phyloP scores from a whole-genome alignment of 176 grass and related monocot genomes.

The Carex cristatella region DNA sequence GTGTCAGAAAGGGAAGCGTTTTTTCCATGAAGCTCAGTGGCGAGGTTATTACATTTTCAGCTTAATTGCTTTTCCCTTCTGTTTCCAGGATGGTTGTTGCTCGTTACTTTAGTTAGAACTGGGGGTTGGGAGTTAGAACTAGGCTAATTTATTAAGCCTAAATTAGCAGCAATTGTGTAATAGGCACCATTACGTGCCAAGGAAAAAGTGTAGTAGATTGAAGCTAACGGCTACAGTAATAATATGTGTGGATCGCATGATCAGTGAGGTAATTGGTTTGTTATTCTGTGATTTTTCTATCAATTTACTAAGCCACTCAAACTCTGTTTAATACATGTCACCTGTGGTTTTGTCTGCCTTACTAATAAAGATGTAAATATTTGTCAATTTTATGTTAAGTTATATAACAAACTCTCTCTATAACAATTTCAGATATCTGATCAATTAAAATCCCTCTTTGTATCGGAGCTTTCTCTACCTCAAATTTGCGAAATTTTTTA shows the following conservation, averaged over 20 bases:
- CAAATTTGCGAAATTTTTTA: constrained; percentile 87
- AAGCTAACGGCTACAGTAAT: background rate
- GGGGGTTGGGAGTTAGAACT: too few species aligned
- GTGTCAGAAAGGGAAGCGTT: constrained; percentile 72
- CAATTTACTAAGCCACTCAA: background rate
- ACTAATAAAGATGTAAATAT: background rate
- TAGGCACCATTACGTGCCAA: background rate
- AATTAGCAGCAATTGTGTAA: background rate
- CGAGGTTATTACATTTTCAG: background rate
- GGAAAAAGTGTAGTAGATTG: background rate
- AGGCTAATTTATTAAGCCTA: background rate
- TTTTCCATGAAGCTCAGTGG: constrained; percentile 80
- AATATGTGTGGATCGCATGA: background rate
- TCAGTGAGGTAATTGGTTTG: background rate
- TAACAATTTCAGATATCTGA: constrained; percentile 60
- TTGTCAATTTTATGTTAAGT: background rate
- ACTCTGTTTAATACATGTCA: background rate
- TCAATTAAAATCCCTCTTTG: constrained; percentile 62
- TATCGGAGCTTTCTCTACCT: constrained; percentile 66
- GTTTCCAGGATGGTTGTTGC: too few species aligned
- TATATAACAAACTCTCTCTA: background rate
- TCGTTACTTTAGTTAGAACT: too few species aligned
- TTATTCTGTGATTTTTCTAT: background rate
- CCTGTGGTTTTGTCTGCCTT: background rate
- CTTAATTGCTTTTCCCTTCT: background rate